phyloP scores from a whole-genome alignment of 805 yeast genomes.

The Kazachstania africana region DNA sequence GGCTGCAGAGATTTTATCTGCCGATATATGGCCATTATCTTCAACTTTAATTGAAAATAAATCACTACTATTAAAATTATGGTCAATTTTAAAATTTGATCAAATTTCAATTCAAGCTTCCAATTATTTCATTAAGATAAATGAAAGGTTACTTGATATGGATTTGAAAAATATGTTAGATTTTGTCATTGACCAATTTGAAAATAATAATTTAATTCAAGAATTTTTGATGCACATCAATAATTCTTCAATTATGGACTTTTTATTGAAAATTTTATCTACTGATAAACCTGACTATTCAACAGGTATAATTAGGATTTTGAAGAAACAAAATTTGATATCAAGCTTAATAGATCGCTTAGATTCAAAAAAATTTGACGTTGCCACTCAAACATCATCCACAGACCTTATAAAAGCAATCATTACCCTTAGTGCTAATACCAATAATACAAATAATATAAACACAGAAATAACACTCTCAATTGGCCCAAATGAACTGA shows the following conservation, averaged over 20 bases:
- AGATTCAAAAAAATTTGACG: conserved; percentile 41
- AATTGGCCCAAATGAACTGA: conserved; percentile 90
- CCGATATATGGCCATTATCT: conserved; percentile 88
- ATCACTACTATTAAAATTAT: conserved; percentile 51
- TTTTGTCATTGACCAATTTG: conserved; percentile 55
- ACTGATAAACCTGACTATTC: conserved; percentile 86
- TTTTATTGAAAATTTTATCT: conserved; percentile 75
- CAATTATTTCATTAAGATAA: conserved; percentile 81
- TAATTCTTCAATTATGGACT: conserved; percentile 90
- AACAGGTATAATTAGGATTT: conserved; percentile 70
- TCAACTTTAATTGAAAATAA: conserved; percentile 77
- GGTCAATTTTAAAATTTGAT: conserved; percentile 65
- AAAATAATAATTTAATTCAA: conserved; percentile 55
- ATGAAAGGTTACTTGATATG: conserved; percentile 81
- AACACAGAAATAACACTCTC: conserved; percentile 75
- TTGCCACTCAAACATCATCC: conserved; percentile 79
- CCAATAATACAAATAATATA: too few relatives aligned
- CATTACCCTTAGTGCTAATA: conserved; percentile 85
- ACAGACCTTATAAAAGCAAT: conserved; percentile 92
- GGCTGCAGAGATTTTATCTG: conserved; percentile 79
- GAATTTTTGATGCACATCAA: conserved; percentile 77
- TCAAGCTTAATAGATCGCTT: conserved; percentile 60
- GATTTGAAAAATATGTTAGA: conserved; percentile 66
- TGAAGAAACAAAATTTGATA: conserved; percentile 63
- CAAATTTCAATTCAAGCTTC: conserved; percentile 62